Evolutionary conservation across 352 stramenopile genomes (phyloP), one percentile per base, ranked within the genome.

Genomic region (Phytophthora uliginosa): DNA sequence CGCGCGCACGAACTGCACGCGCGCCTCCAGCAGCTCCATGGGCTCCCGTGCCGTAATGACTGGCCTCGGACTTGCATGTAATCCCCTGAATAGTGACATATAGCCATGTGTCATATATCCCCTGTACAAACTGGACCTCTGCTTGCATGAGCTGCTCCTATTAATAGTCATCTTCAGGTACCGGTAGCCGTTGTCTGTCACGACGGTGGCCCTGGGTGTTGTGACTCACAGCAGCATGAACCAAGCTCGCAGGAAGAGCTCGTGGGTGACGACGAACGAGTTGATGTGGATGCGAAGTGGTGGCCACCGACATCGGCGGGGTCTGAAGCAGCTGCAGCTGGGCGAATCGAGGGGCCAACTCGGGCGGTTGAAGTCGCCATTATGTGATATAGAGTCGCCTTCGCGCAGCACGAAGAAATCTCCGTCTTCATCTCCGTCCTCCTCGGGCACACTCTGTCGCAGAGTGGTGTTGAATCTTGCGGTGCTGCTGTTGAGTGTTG

Each of bases 1-100:
- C 2, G 79, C 76, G 20, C 83, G 84, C 15, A 94, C 71, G 56
- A 92, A 91, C 72, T 94, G 83, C 59, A 90, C 76, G 36, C 78
- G 82, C 26, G 68, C 78, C 33, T 76, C 76, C 28, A 84, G 66
- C 40, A 54, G 48, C 48, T 66, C 64, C 63, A 75, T 69, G 28
- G 28, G 31, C 33, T 55, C 26, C 7, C 8, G n/a, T 15, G 18
- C 47, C 9, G 20, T 34, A 34, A 51, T 66, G 70, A 77, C 18
- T 77, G 70, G 58, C 22, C 57, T 61, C 15, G 4, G 28, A 17
- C 15, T 38, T 12, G 10, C 36, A 13, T 31, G 10, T 64, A 69
- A 76, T 76, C 69, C 69, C 47, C 47, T 15, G 9, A 54, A 54
- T 26, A 54, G 20, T 54, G 12, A 33, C 15, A 9, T 54, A 7